Conservation (phyloP, 2,329 filamentous ascomycete species). For the Talaromyces sp. region DNA sequence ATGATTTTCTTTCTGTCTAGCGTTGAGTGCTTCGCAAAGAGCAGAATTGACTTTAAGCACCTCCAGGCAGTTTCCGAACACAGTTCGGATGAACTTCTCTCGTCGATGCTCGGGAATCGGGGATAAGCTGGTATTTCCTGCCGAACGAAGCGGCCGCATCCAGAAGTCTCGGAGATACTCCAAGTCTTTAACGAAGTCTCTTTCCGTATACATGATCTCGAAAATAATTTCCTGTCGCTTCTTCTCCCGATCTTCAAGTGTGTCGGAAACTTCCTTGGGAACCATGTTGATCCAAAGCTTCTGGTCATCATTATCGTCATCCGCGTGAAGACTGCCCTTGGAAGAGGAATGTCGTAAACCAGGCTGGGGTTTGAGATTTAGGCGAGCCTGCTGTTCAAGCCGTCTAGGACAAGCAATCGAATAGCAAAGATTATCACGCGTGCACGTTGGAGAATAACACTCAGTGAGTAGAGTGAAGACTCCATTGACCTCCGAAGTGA, state of each 20-base stretch:
- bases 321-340: constrained; percentile 71
- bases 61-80: constrained; percentile 94
- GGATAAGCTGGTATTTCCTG: constrained; percentile 59
- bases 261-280: constrained; percentile 87
- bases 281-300: constrained; percentile 99
- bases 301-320: constrained; percentile 87
- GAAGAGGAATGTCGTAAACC: constrained; percentile 71
- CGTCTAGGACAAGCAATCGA: constrained; percentile 93
- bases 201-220: constrained; percentile 96
- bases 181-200: constrained; percentile 97
- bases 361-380: constrained; percentile 89
- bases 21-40: constrained; percentile 81
- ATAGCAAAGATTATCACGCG: constrained; percentile 90
- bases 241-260: constrained; percentile 84
- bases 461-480: constrained; percentile 95
- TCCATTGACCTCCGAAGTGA: constrained; percentile 72
- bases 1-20: constrained; percentile 81
- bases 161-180: constrained; percentile 98
- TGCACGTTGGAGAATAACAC: constrained; percentile 97
- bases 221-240: constrained; percentile 98
- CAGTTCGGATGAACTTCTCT: constrained; percentile 86
- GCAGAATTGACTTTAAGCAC: constrained; percentile 87
- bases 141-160: constrained; percentile 84
- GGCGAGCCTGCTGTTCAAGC: constrained; percentile 85
- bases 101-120: constrained; percentile 83